Evolutionary conservation across 306 rosid genomes (phyloP).

Genomic region (Cicer chorassanicum): DNA sequence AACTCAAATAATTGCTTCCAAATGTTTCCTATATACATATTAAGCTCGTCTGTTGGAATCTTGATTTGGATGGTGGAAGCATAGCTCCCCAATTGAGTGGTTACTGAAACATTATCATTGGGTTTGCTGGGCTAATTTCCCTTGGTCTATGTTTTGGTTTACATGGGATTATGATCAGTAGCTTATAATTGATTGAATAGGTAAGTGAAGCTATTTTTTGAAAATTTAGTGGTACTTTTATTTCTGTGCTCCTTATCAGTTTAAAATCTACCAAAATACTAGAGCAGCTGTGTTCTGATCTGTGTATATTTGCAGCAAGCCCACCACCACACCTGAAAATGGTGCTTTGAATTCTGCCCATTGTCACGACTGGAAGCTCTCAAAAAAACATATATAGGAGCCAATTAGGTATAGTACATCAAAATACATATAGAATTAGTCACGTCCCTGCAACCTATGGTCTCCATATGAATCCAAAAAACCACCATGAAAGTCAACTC

Average conservation of each 20-base stretch:
- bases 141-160: not conserved
- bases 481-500: not conserved
- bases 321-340: not conserved
- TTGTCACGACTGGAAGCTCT: not conserved
- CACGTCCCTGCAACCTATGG: slow-evolving; percentile 10
- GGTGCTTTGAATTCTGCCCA: slow-evolving; percentile 23
- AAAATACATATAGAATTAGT: not conserved
- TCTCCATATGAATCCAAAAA: not conserved
- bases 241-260: not conserved
- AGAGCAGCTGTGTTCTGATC: not conserved
- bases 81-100: no score
- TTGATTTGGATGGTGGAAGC: not conserved
- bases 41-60: not conserved
- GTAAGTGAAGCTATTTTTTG: not conserved
- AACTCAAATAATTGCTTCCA: not conserved
- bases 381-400: not conserved
- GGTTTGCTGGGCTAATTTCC: not conserved
- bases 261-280: not conserved
- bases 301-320: not conserved
- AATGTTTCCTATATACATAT: not conserved
- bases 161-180: not conserved
- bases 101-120: not conserved
- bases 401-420: not conserved
- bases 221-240: not conserved
- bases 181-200: not conserved